Conservation (phyloP, 176 grass and related monocot species). For the Cocos nucifera region DNA sequence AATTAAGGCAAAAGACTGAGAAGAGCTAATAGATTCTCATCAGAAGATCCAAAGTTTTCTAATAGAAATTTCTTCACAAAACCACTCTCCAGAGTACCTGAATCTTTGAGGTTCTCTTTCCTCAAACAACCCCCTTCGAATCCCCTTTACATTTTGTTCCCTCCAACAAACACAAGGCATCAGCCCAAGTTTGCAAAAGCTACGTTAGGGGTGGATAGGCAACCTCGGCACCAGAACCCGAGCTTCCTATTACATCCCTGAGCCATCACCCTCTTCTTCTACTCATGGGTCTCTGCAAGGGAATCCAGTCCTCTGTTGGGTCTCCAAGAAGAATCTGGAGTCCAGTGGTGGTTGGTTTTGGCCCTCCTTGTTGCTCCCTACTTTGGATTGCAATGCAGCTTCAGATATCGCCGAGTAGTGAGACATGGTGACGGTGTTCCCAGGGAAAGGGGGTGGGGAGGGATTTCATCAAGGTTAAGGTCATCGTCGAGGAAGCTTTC, state of each 20-base stretch:
- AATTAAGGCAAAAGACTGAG: slow-evolving; percentile 1
- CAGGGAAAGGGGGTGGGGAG: slow-evolving; percentile 23
- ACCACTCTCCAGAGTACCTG: not conserved
- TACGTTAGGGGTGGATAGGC: slow-evolving; percentile 23
- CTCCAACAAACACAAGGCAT: not conserved
- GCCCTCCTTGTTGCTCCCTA: not conserved
- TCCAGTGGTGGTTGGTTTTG: no score
- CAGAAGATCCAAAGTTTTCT: not conserved
- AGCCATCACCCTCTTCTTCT: not conserved
- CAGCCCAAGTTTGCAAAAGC: slow-evolving; percentile 17
- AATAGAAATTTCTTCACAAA: not conserved
- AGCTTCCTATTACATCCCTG: slow-evolving; percentile 7
- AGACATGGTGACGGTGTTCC: slow-evolving; percentile 19
- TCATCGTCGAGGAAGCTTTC: slow-evolving; percentile 18
- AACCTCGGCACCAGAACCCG: slow-evolving; percentile 6
- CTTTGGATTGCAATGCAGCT: slow-evolving; percentile 4
- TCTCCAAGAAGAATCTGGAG: not conserved
- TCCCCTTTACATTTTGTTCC: no score
- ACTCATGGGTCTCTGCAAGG: not conserved
- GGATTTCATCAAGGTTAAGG: slow-evolving; percentile 22
- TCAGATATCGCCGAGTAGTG: slow-evolving; percentile 27
- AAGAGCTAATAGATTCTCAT: not conserved
- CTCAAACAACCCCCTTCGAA: slow-evolving; percentile 4
- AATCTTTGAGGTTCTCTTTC: slow-evolving; percentile 8
- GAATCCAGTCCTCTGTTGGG: not conserved